phyloP scores from a whole-genome alignment of 257 asterid species.

The Fraxinus cuspidata region DNA sequence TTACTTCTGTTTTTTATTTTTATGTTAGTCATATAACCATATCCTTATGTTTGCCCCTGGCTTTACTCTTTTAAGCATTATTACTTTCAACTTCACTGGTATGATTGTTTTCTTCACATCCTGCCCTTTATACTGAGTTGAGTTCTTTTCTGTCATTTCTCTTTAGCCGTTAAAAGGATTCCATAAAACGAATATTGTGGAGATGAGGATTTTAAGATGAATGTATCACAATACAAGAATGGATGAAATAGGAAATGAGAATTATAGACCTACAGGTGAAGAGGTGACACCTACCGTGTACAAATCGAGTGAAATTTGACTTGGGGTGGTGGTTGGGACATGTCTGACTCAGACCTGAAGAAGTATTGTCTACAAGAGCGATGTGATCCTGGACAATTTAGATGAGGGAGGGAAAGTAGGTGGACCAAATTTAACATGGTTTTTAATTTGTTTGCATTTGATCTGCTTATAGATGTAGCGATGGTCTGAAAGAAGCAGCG shows the following conservation, averaged over 20 bases:
- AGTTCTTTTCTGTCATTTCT: background rate
- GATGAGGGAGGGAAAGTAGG: background rate
- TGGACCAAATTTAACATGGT: background rate
- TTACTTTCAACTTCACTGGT: background rate
- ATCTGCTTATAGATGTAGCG: too few relatives aligned
- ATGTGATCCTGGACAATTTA: background rate
- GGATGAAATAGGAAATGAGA: background rate
- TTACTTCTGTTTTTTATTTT: constrained; percentile 23
- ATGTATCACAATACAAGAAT: background rate
- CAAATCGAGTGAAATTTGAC: background rate
- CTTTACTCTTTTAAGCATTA: background rate
- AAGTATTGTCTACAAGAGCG: background rate
- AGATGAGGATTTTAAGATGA: background rate
- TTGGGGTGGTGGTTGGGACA: background rate
- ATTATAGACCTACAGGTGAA: background rate
- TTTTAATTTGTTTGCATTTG: too few relatives aligned
- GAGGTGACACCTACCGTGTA: background rate
- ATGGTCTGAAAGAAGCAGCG: too few relatives aligned
- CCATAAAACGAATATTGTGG: background rate
- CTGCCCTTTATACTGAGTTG: background rate
- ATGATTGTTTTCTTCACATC: background rate
- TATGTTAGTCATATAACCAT: background rate
- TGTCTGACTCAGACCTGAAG: background rate
- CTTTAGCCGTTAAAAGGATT: background rate
- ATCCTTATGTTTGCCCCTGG: background rate